Conservation (phyloP, 2,329 filamentous ascomycete species). For the Colletotrichum sp. region DNA sequence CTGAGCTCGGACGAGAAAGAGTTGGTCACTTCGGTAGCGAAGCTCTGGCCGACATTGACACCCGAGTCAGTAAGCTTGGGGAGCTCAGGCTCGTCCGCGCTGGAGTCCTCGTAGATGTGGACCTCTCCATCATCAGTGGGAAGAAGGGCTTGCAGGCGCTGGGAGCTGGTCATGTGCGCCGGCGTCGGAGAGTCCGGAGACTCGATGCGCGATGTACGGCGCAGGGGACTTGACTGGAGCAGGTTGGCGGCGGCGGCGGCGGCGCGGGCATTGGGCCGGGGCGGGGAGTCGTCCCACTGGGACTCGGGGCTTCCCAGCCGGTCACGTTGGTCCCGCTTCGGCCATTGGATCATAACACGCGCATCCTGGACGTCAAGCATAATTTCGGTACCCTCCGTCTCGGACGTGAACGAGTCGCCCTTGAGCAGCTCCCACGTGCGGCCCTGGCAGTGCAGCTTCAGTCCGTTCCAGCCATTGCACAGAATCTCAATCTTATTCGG, state of each 20-base stretch:
- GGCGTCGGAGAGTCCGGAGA: slow-evolving; percentile 75
- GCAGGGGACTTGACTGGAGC: slow-evolving; percentile 67
- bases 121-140: slow-evolving; percentile 31
- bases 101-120: slow-evolving; percentile 26
- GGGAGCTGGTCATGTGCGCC: slow-evolving; percentile 45
- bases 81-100: slow-evolving; percentile 38
- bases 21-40: slow-evolving; percentile 54
- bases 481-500: slow-evolving; percentile 84
- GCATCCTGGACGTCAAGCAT: slow-evolving; percentile 96
- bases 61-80: slow-evolving; percentile 30
- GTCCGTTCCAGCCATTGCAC: slow-evolving; percentile 95
- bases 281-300: slow-evolving; percentile 70
- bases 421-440: slow-evolving; percentile 85
- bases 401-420: slow-evolving; percentile 87
- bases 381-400: slow-evolving; percentile 86
- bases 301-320: slow-evolving; percentile 62
- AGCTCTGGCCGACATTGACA: slow-evolving; percentile 44
- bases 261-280: slow-evolving; percentile 42
- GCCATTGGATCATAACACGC: slow-evolving; percentile 90
- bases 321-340: slow-evolving; percentile 60
- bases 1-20: slow-evolving; percentile 65
- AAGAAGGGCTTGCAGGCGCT: slow-evolving; percentile 50
- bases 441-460: slow-evolving; percentile 90
- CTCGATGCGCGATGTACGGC: slow-evolving; percentile 61
- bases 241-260: slow-evolving; percentile 36